These are phyloP conservation scores for Plenodomus tracheiphilus DNA, from an alignment of 2,329 filamentous ascomycete species.

Conservation along the genomic window DNA sequence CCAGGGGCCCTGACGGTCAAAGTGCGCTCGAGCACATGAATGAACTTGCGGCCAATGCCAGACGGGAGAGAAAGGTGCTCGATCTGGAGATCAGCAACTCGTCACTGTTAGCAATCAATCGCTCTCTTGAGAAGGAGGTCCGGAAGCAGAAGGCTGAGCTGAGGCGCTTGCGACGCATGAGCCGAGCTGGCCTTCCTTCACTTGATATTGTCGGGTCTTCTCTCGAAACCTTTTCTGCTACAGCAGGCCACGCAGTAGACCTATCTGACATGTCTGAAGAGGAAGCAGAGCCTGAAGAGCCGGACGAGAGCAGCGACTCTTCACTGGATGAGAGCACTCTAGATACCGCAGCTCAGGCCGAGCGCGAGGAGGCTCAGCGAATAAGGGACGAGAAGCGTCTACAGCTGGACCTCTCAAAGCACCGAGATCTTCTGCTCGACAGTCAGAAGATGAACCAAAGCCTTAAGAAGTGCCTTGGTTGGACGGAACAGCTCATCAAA, in stretches of 20 bases:
- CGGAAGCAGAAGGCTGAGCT: slow-evolving; percentile 89
- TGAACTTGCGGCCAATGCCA: slow-evolving; percentile 83
- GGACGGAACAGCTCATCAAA: slow-evolving; percentile 87
- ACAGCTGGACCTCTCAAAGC: slow-evolving; percentile 82
- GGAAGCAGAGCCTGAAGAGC: slow-evolving; percentile 46
- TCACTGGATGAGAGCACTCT: slow-evolving; percentile 56
- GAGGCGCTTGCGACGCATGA: slow-evolving; percentile 82
- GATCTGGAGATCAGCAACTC: slow-evolving; percentile 97
- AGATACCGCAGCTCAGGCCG: slow-evolving; percentile 47
- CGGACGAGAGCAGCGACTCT: slow-evolving; percentile 52
- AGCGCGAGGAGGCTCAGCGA: slow-evolving; percentile 57
- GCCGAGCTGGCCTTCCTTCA: slow-evolving; percentile 75
- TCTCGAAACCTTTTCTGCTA: slow-evolving; percentile 45
- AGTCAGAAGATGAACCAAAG: slow-evolving; percentile 96
- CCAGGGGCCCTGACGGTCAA: slow-evolving; percentile 55
- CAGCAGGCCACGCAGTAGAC: slow-evolving; percentile 40
- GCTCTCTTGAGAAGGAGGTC: slow-evolving; percentile 86
- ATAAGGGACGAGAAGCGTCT: slow-evolving; percentile 79
- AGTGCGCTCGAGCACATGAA: slow-evolving; percentile 63
- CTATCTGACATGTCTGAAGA: slow-evolving; percentile 45
- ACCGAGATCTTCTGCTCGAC: slow-evolving; percentile 84
- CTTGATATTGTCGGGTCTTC: slow-evolving; percentile 56
- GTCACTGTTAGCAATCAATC: slow-evolving; percentile 91
- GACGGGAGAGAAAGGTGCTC: slow-evolving; percentile 90
- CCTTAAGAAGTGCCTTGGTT: slow-evolving; percentile 83